phyloP scores from a whole-genome alignment of 441 rosid genomes.

The Pelargonium australe region DNA sequence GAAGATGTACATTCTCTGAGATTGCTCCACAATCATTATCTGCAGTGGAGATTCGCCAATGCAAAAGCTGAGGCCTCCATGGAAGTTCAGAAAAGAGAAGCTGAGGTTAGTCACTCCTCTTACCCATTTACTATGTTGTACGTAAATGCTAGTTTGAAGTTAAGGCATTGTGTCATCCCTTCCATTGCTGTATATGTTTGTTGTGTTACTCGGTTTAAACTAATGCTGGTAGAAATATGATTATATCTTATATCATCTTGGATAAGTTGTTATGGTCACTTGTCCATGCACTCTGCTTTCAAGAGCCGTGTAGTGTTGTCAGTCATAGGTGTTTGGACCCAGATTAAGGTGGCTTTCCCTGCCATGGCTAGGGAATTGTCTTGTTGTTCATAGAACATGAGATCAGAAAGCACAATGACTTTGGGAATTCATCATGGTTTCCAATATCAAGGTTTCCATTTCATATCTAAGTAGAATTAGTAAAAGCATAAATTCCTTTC shows the following conservation, averaged over 20 bases:
- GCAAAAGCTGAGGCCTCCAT: slow-evolving; percentile 49
- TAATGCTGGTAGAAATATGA: neutral
- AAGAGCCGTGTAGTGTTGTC: neutral
- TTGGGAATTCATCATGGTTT: too few species aligned
- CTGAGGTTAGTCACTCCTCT: slow-evolving; percentile 39
- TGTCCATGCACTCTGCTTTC: neutral
- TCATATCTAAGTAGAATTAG: too few species aligned
- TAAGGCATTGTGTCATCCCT: neutral
- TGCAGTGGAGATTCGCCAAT: slow-evolving; percentile 75
- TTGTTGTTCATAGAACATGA: too few species aligned
- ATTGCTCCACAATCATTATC: slow-evolving; percentile 54
- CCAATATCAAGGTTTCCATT: too few species aligned
- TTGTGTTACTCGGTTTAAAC: neutral
- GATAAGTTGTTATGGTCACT: neutral
- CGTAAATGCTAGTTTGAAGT: neutral
- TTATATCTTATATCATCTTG: neutral
- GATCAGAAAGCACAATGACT: too few species aligned
- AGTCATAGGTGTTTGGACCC: neutral
- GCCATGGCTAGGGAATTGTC: too few species aligned
- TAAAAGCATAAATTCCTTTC: too few species aligned
- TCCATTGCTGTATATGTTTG: neutral
- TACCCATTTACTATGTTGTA: neutral
- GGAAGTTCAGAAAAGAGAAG: slow-evolving; percentile 47
- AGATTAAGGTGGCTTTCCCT: neutral
- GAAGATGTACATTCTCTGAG: slow-evolving; percentile 51